Percentiles rank a stretch among this genome's conserved stretches.
Evolutionary conservation across 2,329 filamentous ascomycete species (phyloP).

Genomic region (Periglandula ipomoeae): DNA sequence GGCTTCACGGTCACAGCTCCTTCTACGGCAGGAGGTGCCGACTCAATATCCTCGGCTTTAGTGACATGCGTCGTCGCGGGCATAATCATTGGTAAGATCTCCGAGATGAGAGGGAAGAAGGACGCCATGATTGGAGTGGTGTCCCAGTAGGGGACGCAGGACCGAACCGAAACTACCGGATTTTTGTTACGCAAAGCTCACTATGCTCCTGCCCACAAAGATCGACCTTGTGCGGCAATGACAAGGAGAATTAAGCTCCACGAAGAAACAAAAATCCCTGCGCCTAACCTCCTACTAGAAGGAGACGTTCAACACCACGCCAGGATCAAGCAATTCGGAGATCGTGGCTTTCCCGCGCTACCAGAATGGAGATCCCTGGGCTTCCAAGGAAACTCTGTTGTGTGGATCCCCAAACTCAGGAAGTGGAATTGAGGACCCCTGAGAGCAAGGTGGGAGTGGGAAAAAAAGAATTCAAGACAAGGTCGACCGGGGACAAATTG

Average conservation of each 20-base stretch:
- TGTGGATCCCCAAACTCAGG: neutral
- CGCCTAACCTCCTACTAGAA: neutral
- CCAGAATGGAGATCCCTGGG: neutral
- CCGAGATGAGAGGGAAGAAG: slow-evolving; percentile 45
- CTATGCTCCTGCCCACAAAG: neutral
- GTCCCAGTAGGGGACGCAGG: neutral
- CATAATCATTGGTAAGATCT: slow-evolving; percentile 51
- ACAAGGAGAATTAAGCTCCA: neutral
- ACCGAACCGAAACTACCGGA: neutral
- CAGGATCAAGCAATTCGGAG: neutral
- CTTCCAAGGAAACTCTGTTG: neutral
- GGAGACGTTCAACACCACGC: neutral
- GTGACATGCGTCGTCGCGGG: slow-evolving; percentile 49
- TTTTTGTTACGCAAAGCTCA: neutral
- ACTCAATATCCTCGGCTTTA: slow-evolving; percentile 36
- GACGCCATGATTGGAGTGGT: slow-evolving; percentile 33
- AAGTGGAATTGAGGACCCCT: neutral
- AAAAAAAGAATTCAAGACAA: too few relatives aligned
- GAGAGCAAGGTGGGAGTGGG: neutral
- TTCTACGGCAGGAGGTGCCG: slow-evolving; percentile 22
- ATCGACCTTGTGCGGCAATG: neutral
- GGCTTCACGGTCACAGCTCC: slow-evolving; percentile 28
- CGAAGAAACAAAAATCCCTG: slow-evolving; percentile 2
- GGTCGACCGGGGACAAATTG: slow-evolving; percentile 5
- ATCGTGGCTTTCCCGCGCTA: neutral